Percentiles rank a stretch among this genome's conserved stretches.
Evolutionary conservation across 345 rosid species (phyloP).

Genomic region (Salix dunnii): DNA sequence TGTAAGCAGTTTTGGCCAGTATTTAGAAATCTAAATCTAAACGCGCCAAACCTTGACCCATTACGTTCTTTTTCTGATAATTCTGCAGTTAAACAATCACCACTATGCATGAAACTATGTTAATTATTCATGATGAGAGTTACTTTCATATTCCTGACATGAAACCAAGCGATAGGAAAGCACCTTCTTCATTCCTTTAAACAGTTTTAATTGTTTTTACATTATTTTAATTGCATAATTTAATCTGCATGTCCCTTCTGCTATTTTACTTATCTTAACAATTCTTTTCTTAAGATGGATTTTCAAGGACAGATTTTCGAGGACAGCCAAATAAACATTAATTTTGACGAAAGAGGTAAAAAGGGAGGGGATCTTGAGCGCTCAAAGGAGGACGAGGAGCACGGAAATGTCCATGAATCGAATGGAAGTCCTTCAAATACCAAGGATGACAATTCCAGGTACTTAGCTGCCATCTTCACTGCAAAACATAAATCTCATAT

Average conservation of each 20-base stretch:
- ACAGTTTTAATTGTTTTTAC: background rate
- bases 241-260: background rate
- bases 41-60: background rate
- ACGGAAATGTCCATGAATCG: slow-evolving; percentile 47
- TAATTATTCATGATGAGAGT: background rate
- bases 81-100: background rate
- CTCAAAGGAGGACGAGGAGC: slow-evolving; percentile 54
- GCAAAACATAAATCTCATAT: no score
- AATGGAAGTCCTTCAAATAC: slow-evolving; percentile 18
- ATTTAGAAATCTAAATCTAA: no score
- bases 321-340: slow-evolving; percentile 34
- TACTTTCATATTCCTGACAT: background rate
- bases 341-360: slow-evolving; percentile 44
- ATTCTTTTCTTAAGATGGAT: slow-evolving; percentile 46
- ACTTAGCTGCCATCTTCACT: no score
- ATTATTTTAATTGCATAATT: background rate
- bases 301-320: slow-evolving; percentile 13
- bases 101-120: background rate
- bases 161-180: background rate
- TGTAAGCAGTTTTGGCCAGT: no score
- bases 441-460: background rate
- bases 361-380: slow-evolving; percentile 2
- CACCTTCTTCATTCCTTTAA: background rate
- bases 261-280: background rate
- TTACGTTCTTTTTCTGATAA: background rate